Base-by-base conservation (phyloP, 768 basidiomycete species). In the Tephrocybe sp. region DNA sequence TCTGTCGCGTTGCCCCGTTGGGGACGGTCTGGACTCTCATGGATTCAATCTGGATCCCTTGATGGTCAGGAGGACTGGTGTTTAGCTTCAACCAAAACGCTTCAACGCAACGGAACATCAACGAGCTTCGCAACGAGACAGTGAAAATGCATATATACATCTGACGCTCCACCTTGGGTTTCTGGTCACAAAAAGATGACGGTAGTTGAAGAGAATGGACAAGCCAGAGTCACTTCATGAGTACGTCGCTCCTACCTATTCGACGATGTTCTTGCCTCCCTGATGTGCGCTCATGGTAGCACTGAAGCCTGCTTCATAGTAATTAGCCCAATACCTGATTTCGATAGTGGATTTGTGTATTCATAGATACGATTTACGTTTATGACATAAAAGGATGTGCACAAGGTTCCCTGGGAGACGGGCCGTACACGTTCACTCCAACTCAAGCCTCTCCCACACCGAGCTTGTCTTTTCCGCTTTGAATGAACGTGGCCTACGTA, bases 91-190 rank as follows among this genome's bases (percentile, higher is more conserved):
- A n/a, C n/a, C n/a, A n/a, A n/a, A n/a, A n/a, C n/a, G 37, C 31
- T 25, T 34, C 33, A 22, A 5, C 37, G 19, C 19, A 36, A 22
- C 6, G 29, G 47, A 41, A 25, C 40, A 49, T 49, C 47, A 49
- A 30, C 7, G 16, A 10, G 30, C 47, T n/a, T 49, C 47, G 22
- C 40, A 42, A 49, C 47, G 47, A 31, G 33, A 3, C 30, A 6
- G 13, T 15, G 15, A 12, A 34, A n/a, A 9, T 34, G 9, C 13
- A 6, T 34, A 34, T 34, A 34, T 34, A 34, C 45, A 31, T 38
- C 36, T 25, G 40, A 25, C n/a, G 30, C 40, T 13, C 45, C 46
- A 3, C 53, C 49, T 13, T 54, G 56, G 56, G 38, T 51, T 16
- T 33, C 30, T 43, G 52, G 49, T 11, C 53, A 54, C 37, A 45